Conservation (phyloP, 768 basidiomycete genomes). For the Trametes gibbosa region DNA sequence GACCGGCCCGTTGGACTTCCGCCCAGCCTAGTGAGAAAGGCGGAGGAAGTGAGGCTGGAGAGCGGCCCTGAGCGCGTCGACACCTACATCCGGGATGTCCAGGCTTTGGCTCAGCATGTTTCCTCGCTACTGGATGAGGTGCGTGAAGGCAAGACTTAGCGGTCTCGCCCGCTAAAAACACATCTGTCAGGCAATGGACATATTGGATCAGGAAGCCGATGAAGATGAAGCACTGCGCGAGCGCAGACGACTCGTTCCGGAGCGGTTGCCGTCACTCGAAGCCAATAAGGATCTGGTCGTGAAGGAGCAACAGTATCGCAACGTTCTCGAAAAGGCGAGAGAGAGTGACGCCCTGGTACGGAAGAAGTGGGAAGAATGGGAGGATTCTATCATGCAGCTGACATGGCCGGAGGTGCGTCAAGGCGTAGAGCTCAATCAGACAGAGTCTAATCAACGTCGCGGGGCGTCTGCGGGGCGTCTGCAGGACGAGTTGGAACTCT, state of each 20-base stretch:
- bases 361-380: constrained; percentile 90
- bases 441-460: not conserved
- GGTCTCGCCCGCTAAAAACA: not conserved
- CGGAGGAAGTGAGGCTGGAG: constrained; percentile 77
- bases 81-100: constrained; percentile 68
- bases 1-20: constrained; percentile 87
- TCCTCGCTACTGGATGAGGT: constrained; percentile 74
- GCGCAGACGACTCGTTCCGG: constrained; percentile 35
- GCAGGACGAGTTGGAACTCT: constrained; percentile 63
- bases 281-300: constrained; percentile 72
- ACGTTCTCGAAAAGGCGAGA: constrained; percentile 67
- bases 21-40: constrained; percentile 80
- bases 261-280: constrained; percentile 69
- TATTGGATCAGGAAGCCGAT: constrained; percentile 86
- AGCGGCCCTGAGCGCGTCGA: constrained; percentile 74
- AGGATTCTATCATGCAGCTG: constrained; percentile 64
- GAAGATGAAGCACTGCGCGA: constrained; percentile 74
- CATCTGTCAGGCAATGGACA: constrained; percentile 69
- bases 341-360: constrained; percentile 76
- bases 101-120: constrained; percentile 61
- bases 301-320: constrained; percentile 69
- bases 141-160: constrained; percentile 17
- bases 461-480: not conserved
- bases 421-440: not conserved
- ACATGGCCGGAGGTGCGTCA: constrained; percentile 57